Evolutionary conservation across 2,329 filamentous ascomycete species (phyloP), one percentile per base, ranked within the genome.

Genomic region (Stachybotrys chlorohalonatus): DNA sequence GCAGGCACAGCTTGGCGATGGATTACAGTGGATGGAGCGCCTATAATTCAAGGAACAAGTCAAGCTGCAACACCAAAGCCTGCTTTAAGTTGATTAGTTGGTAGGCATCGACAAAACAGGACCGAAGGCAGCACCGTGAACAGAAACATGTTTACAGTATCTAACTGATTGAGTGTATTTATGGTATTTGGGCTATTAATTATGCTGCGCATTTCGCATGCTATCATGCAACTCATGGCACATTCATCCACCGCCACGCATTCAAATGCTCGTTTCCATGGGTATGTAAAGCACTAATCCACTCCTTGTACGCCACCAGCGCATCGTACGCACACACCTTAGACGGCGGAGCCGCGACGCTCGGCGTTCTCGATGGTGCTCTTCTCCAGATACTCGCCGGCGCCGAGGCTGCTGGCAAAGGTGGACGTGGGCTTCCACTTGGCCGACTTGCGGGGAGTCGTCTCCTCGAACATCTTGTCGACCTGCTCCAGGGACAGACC

Each of bases 391-490:
- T 67, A 62, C 6, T 66, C 62, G 50, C 63, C 66, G 56, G 64
- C 60, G 17, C 60, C 65, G 24, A 60, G 57, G 52, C 58, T 81
- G 51, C 70, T 68, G 53, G 86, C 85, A 61, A 87, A 92, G 62
- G 87, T 91, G 63, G 75, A 75, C 64, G 80, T 80, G 48, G 88
- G 87, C 71, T 79, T 82, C 89, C 90, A 94, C 74, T 84, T 85
- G 73, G 82, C 75, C 3, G 87, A 92, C 16, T 81, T 90, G 60
- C 87, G 84, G 45, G 90, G 87, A 17, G 82, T 90, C 46, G 82
- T 84, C 82, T 95, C 89, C 76, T 92, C 89, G 79, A 94, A 84
- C 89, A 95, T 93, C 78, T 84, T 84, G 76, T 90, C 87, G 65
- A 90, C 85, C 75, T 90, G 86, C 75, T 90, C 87, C 48, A 90